Evolutionary conservation across 2,329 filamentous ascomycete genomes (phyloP), one percentile per base, ranked within the genome.

Genomic region (Cercospora sesami): DNA sequence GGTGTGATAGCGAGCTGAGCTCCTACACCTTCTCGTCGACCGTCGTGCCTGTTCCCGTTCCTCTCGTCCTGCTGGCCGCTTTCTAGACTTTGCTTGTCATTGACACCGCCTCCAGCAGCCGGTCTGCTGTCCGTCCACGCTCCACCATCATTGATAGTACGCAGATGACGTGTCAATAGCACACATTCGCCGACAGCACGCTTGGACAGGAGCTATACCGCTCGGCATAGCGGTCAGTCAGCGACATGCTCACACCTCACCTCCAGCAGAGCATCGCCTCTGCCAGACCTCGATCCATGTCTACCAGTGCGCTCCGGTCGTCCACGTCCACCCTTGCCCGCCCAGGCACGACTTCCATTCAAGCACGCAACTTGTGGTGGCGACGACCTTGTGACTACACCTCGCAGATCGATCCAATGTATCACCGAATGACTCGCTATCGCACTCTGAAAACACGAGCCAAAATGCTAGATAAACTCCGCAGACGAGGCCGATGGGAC

Each of bases 401-500:
- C 12, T 78, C 76, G 7, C 74, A 73, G 30, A 70, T 76, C 58
- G 78, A 79, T 69, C 76, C 77, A 1, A 58, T 68, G 58, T 78
- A 74, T 65, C 70, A 76, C 26, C 75, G 75, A 53, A 73, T 73
- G 66, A 68, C 69, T 53, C 72, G 71, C 53, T 69, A 73, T 60
- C 74, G 75, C 31, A 77, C 73, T 33, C 68, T 77, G 51, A 75
- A 76, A 68, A 76, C 73, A 57, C 71, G 71, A 55, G 75, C 75
- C 12, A 77, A 75, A 70, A 69, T 78, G 28, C 70, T 77, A 33
- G 73, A 76, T 60, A 76, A 74, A 58, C 64, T 79, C 5, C 69
- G 72, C 21, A 75, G 77, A 21, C 70, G 73, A 31, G 71, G 74
- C 31, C 73, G 71, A 64, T 78, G 75, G 69, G 73, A 78, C 12